Evolutionary conservation across 2,329 filamentous ascomycete genomes (phyloP), one percentile per base, ranked within the genome.

Genomic region (Magnaporthiopsis poae): DNA sequence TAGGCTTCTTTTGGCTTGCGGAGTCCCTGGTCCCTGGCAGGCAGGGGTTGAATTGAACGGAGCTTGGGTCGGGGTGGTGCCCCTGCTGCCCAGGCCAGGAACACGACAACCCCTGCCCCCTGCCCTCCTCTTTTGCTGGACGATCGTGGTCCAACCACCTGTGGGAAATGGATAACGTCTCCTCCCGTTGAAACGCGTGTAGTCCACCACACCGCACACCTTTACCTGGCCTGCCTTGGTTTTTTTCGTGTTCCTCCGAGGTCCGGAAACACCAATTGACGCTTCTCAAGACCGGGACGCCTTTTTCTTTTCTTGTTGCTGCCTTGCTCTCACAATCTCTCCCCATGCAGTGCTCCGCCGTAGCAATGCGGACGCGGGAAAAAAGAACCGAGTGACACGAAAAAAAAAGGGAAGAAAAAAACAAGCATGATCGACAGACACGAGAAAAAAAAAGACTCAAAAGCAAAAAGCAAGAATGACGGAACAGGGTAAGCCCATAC

Each of bases 131-230:
- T 27, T 61, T 31, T 61, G 60, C 25, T 61, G 60, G 60, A 36
- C 27, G 39, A 59, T 64, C 39, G 63, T 64, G 63, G 63, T 60
- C 63, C 63, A 65, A 65, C 63, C 63, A 65, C 46, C 39, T 59
- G n/a, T 15, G 63, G 63, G n/a, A 31, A 52, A 60, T 60, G 27
- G 52, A 60, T 27, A 60, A 27, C 63, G 56, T 61, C 63, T 65
- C 63, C 63, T 65, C 63, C 63, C 63, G n/a, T 65, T 65, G 63
- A 65, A 65, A 65, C 63, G 46, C 46, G 25, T 63, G 39, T 27
- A 61, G 59, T 39, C 46, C 18, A 56, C 46, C 46, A 56, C 46
- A 56, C 46, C 46, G 46, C 46, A 56, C 46, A 56, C 46, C 46
- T 56, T 11, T n/a, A 21, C 46, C 46, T 2, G 36, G 36, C 36